phyloP scores from a whole-genome alignment of 257 asterid species.

The Ocimum tenuiflorum region DNA sequence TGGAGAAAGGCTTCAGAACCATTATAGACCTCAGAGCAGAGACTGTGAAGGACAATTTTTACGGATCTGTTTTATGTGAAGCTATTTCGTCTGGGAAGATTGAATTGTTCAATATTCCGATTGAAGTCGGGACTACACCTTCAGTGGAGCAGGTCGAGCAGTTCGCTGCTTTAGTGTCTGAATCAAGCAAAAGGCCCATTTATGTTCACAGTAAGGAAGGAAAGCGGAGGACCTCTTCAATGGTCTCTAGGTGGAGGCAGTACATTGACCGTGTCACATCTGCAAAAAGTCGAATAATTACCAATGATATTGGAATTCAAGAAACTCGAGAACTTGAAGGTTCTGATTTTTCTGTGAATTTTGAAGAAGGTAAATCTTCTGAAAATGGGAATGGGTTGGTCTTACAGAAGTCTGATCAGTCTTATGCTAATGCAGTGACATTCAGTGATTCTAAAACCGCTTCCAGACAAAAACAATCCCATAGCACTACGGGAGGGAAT shows the following conservation, averaged over 20 bases:
- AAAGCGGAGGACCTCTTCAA: slow-evolving; percentile 70
- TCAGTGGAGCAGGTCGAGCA: slow-evolving; percentile 65
- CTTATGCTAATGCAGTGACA: slow-evolving; percentile 21
- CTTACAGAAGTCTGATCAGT: slow-evolving; percentile 20
- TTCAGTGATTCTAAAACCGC: slow-evolving; percentile 25
- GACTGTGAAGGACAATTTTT: slow-evolving; percentile 73
- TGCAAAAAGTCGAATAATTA: slow-evolving; percentile 26
- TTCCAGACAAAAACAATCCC: slow-evolving; percentile 23
- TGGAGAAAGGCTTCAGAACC: slow-evolving; percentile 72
- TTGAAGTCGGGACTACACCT: slow-evolving; percentile 80
- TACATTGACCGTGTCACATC: slow-evolving; percentile 43
- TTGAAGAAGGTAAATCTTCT: slow-evolving; percentile 26
- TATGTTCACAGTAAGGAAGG: slow-evolving; percentile 95
- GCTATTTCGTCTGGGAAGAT: slow-evolving; percentile 50
- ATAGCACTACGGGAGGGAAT: no score
- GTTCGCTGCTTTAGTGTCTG: slow-evolving; percentile 63
- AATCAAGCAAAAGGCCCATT: slow-evolving; percentile 54
- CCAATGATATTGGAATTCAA: slow-evolving; percentile 26
- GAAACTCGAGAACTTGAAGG: slow-evolving; percentile 31
- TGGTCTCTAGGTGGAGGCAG: slow-evolving; percentile 92
- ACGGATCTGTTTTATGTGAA: slow-evolving; percentile 43
- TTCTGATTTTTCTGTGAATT: slow-evolving; percentile 19
- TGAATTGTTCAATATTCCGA: slow-evolving; percentile 65
- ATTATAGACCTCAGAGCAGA: slow-evolving; percentile 90
- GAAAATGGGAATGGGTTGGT: slow-evolving; percentile 31